phyloP scores from a whole-genome alignment of 768 basidiomycete species.

The Calocybe cyanea region DNA sequence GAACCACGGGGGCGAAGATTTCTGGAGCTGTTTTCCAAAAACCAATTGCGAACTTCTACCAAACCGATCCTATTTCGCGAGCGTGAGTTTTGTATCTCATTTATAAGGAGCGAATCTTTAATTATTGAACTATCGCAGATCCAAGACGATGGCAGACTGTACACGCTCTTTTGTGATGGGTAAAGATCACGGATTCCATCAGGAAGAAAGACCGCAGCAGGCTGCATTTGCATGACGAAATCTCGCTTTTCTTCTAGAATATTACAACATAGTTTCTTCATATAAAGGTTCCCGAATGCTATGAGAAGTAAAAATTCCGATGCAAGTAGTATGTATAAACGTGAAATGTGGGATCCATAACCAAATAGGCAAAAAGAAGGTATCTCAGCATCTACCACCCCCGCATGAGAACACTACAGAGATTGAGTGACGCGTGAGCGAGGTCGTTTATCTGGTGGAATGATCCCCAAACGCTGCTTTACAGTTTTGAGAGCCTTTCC shows the following conservation, averaged over 20 bases:
- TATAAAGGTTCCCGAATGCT: too few species aligned
- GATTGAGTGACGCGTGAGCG: not conserved
- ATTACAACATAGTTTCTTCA: not conserved
- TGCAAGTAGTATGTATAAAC: too few species aligned
- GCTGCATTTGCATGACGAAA: slow-evolving; percentile 35
- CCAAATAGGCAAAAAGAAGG: too few species aligned
- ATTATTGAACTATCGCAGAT: slow-evolving; percentile 38
- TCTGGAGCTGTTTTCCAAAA: slow-evolving; percentile 64
- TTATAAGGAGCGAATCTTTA: not conserved
- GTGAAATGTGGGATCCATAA: too few species aligned
- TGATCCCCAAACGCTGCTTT: not conserved
- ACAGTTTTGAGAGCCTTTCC: not conserved
- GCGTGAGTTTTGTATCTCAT: slow-evolving; percentile 53
- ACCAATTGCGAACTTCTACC: slow-evolving; percentile 91
- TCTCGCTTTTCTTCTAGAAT: not conserved
- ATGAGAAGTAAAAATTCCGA: too few species aligned
- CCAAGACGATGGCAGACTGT: slow-evolving; percentile 96
- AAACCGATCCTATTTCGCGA: slow-evolving; percentile 92
- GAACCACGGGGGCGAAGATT: slow-evolving; percentile 52
- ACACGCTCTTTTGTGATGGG: slow-evolving; percentile 81
- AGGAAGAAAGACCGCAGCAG: slow-evolving; percentile 42
- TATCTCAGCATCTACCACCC: too few species aligned
- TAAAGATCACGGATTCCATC: slow-evolving; percentile 56
- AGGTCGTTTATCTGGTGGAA: not conserved
- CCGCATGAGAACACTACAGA: not conserved